Evolutionary conservation across 495 filamentous ascomycete species (phyloP).

Genomic region (Opeltia flavorubescens): DNA sequence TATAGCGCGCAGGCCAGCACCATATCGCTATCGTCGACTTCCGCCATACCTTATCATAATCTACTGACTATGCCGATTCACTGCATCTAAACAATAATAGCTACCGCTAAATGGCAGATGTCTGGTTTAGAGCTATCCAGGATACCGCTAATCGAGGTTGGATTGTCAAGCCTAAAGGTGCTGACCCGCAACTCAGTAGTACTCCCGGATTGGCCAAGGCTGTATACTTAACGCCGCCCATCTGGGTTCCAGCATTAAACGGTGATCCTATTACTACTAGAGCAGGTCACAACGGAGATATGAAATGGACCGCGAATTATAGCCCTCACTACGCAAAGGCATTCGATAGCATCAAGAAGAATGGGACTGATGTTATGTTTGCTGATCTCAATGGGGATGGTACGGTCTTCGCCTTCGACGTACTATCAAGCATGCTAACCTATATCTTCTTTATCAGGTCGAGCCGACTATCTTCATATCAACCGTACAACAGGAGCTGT

Average conservation of each 20-base stretch:
- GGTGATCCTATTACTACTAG: neutral
- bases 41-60: neutral
- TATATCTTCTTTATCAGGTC: neutral
- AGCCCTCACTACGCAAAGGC: neutral
- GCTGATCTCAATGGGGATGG: conserved; percentile 1
- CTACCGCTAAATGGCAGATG: conserved; percentile 32
- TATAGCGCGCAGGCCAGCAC: conserved; percentile 11
- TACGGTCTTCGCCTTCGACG: neutral
- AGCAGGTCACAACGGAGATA: conserved; percentile 1
- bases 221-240: neutral
- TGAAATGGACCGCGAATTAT: neutral
- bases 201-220: conserved; percentile 18
- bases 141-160: conserved; percentile 24
- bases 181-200: conserved; percentile 17
- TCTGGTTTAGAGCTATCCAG: conserved; percentile 27
- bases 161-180: conserved; percentile 15
- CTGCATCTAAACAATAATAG: conserved; percentile 29
- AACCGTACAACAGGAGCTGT: neutral
- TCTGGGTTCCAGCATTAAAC: neutral
- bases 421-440: neutral
- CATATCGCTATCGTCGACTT: conserved; percentile 21
- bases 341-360: neutral
- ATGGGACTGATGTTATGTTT: neutral
- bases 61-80: conserved; percentile 6
- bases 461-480: neutral